Base-by-base conservation (phyloP, 768 basidiomycete species). In the Agaricus blazei region DNA sequence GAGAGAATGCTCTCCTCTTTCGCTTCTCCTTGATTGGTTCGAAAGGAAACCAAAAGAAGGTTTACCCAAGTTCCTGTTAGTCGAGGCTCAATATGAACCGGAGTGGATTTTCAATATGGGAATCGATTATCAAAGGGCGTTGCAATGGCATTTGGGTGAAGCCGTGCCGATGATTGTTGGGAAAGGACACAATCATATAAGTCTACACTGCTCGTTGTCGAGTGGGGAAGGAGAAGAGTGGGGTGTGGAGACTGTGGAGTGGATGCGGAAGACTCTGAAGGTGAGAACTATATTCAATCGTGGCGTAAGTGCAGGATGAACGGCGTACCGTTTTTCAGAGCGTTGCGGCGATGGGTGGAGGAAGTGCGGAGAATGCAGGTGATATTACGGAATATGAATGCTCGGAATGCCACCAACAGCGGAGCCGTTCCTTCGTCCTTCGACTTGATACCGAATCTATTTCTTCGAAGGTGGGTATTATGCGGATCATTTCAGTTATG, bases 181-280 rank as follows among this genome's bases (percentile, higher is more conserved):
- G 0, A 63, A 63, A 56, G 79, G 79, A 0, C 85, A 88, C 58
- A 87, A 87, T 64, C 86, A 87, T 60, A 69, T 87, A 53, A 87
- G 84, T 56, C 61, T 75, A 12, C 74, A 76, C 48, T 75, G 71
- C 70, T 75, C 74, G 12, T 61, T 85, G 54, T 64, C 71, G 3
- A 78, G 75, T 2, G 84, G 85, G 1, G 65, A 80, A 60, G 86
- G 81, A 15, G 85, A 87, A 60, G 73, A 78, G 31, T 87, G 85
- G 84, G 84, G 72, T 1, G 69, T 77, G 53, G 75, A 81, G 15
- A 75, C 78, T 36, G 67, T 66, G 24, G 59, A 63, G 26, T 77
- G 76, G 75, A 71, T 75, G 36, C 60, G 58, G 57, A 54, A 51
- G 38, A 19, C 42, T 4, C 19, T 42, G 43, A 44, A 31, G 23